phyloP scores from a whole-genome alignment of 495 filamentous ascomycete genomes.

The Penicillium bialowiezense region DNA sequence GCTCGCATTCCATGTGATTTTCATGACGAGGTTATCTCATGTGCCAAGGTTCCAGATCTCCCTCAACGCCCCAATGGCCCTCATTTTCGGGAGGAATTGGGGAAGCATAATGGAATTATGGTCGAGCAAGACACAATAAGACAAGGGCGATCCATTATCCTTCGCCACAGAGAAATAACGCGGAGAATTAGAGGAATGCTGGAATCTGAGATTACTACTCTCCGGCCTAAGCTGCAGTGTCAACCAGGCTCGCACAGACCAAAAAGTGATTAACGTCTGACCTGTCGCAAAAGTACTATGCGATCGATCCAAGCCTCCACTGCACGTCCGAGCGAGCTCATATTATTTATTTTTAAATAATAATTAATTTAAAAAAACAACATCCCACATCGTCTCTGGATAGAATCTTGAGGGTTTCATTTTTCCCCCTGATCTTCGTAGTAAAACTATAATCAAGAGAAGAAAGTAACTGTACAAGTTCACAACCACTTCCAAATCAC shows the following conservation, averaged over 20 bases:
- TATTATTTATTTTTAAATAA: neutral
- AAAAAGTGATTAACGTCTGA: constrained; percentile 4
- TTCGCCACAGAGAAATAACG: neutral
- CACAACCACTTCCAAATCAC: too few species aligned
- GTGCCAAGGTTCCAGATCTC: too few species aligned
- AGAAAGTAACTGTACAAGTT: too few species aligned
- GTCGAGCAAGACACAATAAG: neutral
- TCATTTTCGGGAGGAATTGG: neutral
- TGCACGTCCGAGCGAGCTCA: constrained; percentile 10
- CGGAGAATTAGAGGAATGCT: constrained; percentile 4
- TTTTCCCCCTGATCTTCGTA: too few species aligned
- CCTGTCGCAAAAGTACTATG: constrained; percentile 13
- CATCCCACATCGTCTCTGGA: neutral
- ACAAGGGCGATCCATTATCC: neutral
- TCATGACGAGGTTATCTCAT: neutral
- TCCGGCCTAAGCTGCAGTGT: neutral
- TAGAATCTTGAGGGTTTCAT: too few species aligned
- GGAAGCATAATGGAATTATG: neutral
- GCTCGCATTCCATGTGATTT: constrained; percentile 4
- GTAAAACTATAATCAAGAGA: too few species aligned
- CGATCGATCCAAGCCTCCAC: constrained; percentile 12
- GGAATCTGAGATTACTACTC: constrained; percentile 7
- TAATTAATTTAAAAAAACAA: neutral
- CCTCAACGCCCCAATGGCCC: too few species aligned
- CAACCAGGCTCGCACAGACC: constrained; percentile 6